phyloP scores from a whole-genome alignment of 2,329 filamentous ascomycete genomes.

The Cladosporium sphaerospermum region DNA sequence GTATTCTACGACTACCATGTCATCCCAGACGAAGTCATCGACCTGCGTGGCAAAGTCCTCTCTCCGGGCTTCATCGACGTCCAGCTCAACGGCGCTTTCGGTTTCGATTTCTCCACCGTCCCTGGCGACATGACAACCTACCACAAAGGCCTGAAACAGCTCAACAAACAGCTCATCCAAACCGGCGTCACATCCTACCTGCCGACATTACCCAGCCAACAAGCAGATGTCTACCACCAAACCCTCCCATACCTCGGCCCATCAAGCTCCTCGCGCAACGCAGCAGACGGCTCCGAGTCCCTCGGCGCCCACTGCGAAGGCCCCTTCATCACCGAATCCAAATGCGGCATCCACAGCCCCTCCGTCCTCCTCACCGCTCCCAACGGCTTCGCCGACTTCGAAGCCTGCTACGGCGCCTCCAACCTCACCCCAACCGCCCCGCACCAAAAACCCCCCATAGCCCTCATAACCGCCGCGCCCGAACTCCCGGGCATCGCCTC shows the following conservation, averaged over 20 bases:
- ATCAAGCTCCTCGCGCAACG: constrained; percentile 53
- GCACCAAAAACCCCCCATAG: constrained; percentile 46
- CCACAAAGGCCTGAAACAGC: constrained; percentile 61
- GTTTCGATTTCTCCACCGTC: constrained; percentile 82
- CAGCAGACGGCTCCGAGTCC: constrained; percentile 71
- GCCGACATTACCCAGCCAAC: constrained; percentile 78
- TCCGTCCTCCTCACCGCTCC: constrained; percentile 61
- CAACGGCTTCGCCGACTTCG: constrained; percentile 58
- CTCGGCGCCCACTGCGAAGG: constrained; percentile 88
- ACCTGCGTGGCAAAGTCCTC: constrained; percentile 76
- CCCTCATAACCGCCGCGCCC: constrained; percentile 80
- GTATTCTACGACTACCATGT: constrained; percentile 61
- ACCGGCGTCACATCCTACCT: constrained; percentile 86
- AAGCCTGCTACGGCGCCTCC: constrained; percentile 63
- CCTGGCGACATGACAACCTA: constrained; percentile 58
- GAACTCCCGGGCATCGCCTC: constrained; percentile 60
- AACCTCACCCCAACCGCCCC: constrained; percentile 51
- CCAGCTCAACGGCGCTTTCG: constrained; percentile 86
- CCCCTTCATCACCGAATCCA: constrained; percentile 74
- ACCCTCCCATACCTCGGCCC: constrained; percentile 73
- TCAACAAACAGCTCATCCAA: constrained; percentile 65
- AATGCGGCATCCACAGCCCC: constrained; percentile 79
- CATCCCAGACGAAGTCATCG: constrained; percentile 66
- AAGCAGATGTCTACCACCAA: constrained; percentile 73
- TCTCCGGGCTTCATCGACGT: constrained; percentile 84